Percentiles rank a stretch among this genome's conserved stretches.
Evolutionary conservation across 2,329 filamentous ascomycete genomes (phyloP).

Genomic region (Teratosphaeria pseudoeucalypti): DNA sequence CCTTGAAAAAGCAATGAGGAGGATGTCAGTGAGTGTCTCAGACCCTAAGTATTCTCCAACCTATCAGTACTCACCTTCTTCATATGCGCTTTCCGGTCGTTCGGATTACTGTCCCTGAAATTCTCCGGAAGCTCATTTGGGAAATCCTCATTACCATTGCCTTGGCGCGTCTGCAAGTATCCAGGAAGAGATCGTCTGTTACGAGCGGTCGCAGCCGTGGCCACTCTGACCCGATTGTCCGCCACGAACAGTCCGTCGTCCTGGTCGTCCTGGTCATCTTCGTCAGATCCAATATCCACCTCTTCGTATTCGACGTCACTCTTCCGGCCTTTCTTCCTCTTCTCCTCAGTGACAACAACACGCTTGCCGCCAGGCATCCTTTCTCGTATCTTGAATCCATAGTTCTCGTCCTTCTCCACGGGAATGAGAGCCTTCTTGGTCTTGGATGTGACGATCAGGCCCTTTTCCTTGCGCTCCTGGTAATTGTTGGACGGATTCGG

Average conservation of each 20-base stretch:
- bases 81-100: slow-evolving; percentile 11
- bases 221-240: not conserved
- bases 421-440: slow-evolving; percentile 23
- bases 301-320: slow-evolving; percentile 32
- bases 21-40: too few species aligned
- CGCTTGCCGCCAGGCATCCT: slow-evolving; percentile 16
- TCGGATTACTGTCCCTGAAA: slow-evolving; percentile 27
- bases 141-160: slow-evolving; percentile 27
- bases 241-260: slow-evolving; percentile 13
- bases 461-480: slow-evolving; percentile 27
- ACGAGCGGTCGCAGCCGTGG: not conserved
- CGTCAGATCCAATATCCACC: slow-evolving; percentile 36
- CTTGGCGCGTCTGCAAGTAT: slow-evolving; percentile 34
- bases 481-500: slow-evolving; percentile 20
- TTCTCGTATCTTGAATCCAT: slow-evolving; percentile 24
- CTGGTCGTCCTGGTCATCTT: slow-evolving; percentile 29
- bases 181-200: slow-evolving; percentile 17
- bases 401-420: slow-evolving; percentile 24
- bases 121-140: slow-evolving; percentile 34
- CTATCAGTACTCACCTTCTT: not conserved
- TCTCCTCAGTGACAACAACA: slow-evolving; percentile 4
- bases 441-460: slow-evolving; percentile 19
- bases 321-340: slow-evolving; percentile 8
- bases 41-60: too few species aligned
- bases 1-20: not conserved